Percentiles rank a stretch among this genome's conserved stretches.
phyloP scores from a whole-genome alignment of 1,284 basidiomycete genomes.

The Marasmius sp. region DNA sequence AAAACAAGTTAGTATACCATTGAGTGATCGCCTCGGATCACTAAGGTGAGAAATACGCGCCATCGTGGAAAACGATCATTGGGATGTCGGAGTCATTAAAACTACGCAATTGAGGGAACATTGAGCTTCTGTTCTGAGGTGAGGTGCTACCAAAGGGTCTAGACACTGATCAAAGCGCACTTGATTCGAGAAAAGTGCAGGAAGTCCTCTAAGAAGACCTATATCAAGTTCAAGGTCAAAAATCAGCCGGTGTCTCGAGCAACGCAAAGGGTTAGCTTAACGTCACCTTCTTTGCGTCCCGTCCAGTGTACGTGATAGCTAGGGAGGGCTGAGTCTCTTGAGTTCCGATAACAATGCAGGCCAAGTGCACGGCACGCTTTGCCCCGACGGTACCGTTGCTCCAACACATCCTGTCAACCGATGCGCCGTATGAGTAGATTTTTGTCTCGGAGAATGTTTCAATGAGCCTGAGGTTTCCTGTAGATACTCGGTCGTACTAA shows the following conservation, averaged over 20 bases:
- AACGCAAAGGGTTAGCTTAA: too few species aligned
- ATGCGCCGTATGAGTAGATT: not conserved
- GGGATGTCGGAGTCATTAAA: not conserved
- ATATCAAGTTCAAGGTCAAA: not conserved
- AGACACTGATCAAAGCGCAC: not conserved
- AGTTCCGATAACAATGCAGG: not conserved
- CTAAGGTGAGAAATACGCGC: not conserved
- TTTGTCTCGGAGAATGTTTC: not conserved
- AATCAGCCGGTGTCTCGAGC: too few species aligned
- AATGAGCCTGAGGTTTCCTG: not conserved
- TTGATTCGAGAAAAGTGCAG: not conserved
- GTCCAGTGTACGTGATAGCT: not conserved
- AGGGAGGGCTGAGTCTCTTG: not conserved
- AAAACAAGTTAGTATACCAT: not conserved
- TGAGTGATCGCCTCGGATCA: not conserved
- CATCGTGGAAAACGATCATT: not conserved
- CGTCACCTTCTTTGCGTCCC: not conserved
- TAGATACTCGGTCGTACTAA: not conserved
- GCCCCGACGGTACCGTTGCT: not conserved
- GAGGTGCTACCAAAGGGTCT: not conserved
- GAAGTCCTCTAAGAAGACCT: not conserved
- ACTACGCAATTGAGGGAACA: not conserved
- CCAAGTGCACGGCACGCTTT: not conserved
- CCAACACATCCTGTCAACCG: too few species aligned
- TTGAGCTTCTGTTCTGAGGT: not conserved